These are phyloP conservation scores for Filosporella fistucella DNA, from an alignment of 495 filamentous ascomycete species.

Conservation along the genomic window DNA sequence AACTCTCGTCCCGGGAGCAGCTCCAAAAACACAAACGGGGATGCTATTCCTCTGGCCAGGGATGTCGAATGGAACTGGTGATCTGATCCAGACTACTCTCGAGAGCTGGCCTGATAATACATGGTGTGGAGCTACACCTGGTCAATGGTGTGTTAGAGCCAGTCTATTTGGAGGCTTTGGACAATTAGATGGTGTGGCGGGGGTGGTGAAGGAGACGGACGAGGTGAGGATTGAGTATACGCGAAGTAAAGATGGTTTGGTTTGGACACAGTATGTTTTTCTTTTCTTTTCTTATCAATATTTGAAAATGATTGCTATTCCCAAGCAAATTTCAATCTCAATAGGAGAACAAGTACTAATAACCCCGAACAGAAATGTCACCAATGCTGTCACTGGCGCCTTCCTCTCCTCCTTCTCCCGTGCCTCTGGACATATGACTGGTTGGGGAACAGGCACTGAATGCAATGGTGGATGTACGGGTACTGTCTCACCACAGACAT, in stretches of 20 bases:
- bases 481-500: conserved; percentile 30
- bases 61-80: conserved; percentile 41
- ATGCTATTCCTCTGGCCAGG: conserved; percentile 40
- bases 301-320: too few relatives aligned
- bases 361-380: conserved; percentile 22
- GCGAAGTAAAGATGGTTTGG: conserved; percentile 3
- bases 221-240: conserved; percentile 4
- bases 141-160: conserved; percentile 2
- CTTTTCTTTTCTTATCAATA: too few relatives aligned
- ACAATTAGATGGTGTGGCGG: not conserved
- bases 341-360: not conserved
- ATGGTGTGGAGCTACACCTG: not conserved
- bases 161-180: conserved; percentile 2
- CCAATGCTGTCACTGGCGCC: conserved; percentile 29
- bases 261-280: not conserved
- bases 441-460: conserved; percentile 36
- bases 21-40: conserved; percentile 32
- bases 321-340: not conserved
- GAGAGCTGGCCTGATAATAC: conserved; percentile 5
- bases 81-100: conserved; percentile 28
- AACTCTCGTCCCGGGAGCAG: conserved; percentile 35
- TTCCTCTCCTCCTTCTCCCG: conserved; percentile 27
- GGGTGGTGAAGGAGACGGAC: not conserved
- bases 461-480: conserved; percentile 30
- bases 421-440: conserved; percentile 31